Conservation (phyloP, 345 rosid species). For the Citrus mangshanensis region DNA sequence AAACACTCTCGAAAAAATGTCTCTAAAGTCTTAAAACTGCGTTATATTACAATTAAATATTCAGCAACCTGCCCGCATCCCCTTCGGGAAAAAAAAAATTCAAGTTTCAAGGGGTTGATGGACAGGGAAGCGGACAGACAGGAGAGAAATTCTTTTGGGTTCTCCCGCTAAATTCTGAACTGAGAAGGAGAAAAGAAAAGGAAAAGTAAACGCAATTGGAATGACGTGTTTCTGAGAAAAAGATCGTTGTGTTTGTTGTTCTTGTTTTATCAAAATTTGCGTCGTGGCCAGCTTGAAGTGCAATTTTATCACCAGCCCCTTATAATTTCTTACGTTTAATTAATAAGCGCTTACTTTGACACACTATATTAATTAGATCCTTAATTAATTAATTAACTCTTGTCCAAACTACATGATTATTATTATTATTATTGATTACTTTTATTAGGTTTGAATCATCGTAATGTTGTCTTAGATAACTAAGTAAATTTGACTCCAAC, state of each 20-base stretch:
- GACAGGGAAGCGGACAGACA: neutral
- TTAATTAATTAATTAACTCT: no score
- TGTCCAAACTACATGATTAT: no score
- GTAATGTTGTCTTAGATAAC: no score
- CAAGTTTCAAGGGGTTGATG: no score
- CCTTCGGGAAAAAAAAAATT: neutral
- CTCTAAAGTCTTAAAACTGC: neutral
- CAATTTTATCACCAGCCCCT: neutral
- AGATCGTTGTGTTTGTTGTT: neutral
- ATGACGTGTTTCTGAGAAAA: neutral
- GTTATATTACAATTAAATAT: neutral
- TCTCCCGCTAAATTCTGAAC: neutral
- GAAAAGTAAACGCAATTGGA: neutral
- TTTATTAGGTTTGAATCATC: no score
- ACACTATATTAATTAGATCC: neutral
- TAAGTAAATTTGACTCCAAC: no score
- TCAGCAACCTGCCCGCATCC: constrained; percentile 3
- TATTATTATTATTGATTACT: no score
- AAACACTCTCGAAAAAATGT: neutral
- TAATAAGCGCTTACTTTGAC: neutral
- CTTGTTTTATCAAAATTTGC: neutral
- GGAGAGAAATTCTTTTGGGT: neutral
- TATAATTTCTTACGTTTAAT: no score
- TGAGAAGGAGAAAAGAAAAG: neutral
- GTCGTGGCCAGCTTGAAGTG: neutral